These are phyloP conservation scores for Trichophyton mentagrophytes DNA, from an alignment of 2,329 filamentous ascomycete genomes.

Conservation along the genomic window DNA sequence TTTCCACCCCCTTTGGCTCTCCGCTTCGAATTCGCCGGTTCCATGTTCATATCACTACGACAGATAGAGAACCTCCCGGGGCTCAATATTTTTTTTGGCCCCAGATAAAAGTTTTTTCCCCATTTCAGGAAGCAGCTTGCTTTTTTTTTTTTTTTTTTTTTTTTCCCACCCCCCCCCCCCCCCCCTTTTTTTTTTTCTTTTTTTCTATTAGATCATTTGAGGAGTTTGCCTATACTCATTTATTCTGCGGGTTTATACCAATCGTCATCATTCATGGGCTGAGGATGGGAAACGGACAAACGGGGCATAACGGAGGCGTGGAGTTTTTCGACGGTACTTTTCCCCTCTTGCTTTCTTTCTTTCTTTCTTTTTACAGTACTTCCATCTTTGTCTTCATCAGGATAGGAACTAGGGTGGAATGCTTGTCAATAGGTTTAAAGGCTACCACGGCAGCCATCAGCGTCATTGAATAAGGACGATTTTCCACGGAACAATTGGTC, in stretches of 20 bases:
- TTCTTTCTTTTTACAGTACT: background rate
- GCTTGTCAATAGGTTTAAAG: background rate
- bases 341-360: background rate
- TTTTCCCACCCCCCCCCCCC: too few species aligned
- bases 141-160: background rate
- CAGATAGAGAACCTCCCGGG: background rate
- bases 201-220: background rate
- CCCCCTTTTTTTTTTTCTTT: background rate
- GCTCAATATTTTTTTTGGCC: background rate
- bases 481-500: too few species aligned
- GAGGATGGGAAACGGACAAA: background rate
- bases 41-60: background rate
- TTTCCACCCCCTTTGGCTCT: too few species aligned
- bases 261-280: background rate
- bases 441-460: background rate
- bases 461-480: background rate
- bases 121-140: background rate
- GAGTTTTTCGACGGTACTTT: background rate
- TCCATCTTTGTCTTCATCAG: background rate
- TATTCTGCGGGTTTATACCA: conserved; percentile 2
- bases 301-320: background rate
- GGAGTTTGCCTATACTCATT: background rate
- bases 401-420: background rate
- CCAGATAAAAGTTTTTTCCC: background rate
- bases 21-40: background rate